Percentiles rank a stretch among this genome's conserved stretches.
These are phyloP conservation scores for Dendrobium huoshanense DNA, from an alignment of 106 monocot species.

Conservation along the genomic window DNA sequence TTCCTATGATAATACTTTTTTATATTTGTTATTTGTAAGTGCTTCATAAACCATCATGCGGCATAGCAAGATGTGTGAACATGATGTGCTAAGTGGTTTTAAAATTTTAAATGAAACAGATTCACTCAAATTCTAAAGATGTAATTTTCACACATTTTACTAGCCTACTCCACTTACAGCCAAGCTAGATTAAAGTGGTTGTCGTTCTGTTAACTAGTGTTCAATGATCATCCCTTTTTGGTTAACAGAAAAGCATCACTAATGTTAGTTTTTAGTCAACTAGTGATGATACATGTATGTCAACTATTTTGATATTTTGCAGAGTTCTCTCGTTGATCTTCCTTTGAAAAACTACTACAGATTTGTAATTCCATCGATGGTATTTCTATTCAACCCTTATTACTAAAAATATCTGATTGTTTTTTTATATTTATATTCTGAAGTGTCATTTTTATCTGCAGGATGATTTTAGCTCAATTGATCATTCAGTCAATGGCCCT, in stretches of 20 bases:
- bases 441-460: conserved; percentile 20
- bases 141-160: background rate
- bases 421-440: conserved; percentile 4
- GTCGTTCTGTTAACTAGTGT: background rate
- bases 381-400: conserved; percentile 17
- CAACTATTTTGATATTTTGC: conserved; percentile 25
- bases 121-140: background rate
- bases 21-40: background rate
- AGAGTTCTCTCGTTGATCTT: conserved; percentile 96
- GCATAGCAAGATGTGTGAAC: background rate
- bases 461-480: conserved; percentile 85
- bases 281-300: background rate
- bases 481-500: conserved; percentile 71
- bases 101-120: background rate
- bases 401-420: background rate
- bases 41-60: no score
- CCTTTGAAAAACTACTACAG: conserved; percentile 96
- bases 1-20: no score
- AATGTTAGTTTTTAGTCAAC: background rate
- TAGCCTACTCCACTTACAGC: background rate
- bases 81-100: background rate
- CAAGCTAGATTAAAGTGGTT: background rate
- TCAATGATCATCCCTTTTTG: background rate
- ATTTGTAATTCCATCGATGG: conserved; percentile 80
- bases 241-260: background rate